Evolutionary conservation across 176 grass and related monocot genomes (phyloP), one percentile per base, ranked within the genome.

Genomic region (Hordeum marinum): DNA sequence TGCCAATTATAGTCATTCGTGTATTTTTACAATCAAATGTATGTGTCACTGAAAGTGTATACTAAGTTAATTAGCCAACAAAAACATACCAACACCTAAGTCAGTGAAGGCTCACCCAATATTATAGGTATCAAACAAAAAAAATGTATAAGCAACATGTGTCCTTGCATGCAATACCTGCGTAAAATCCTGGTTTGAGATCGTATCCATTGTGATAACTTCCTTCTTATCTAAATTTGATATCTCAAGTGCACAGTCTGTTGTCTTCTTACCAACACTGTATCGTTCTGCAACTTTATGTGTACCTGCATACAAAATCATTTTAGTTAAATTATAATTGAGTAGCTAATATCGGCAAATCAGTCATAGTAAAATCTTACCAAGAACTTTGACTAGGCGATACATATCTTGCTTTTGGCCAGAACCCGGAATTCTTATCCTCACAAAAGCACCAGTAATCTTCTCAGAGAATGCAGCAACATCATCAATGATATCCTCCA

Each of bases 361-460:
- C 68, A 42, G 18, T 62, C 18, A 75, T 29, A 41, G 24, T 18
- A 76, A 35, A 59, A 72, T 55, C 76, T 96, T 89, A 99, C 97
- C 97, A 86, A 96, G 58, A 86, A 99, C 86, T 96, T 94, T 92
- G 54, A 99, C 94, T 59, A 99, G 85, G 27, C 97, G 91, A 85
- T 99, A 99, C 88, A 99, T 99, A 73, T 99, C 97, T 91, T 96
- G 81, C 85, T 94, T 96, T 70, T 99, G 92, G 82, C 90, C 92
- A 64, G 90, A 79, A 82, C 87, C 87, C 79, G 86, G 61, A 79
- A 94, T 94, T 82, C 92, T 82, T 87, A 99, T 99, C 82, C 97
- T 92, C 73, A 96, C 97, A 91, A 99, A 99, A 80, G 92, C 67
- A 75, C 94, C 97, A 65, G 93, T 65, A 86, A 99, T 86, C 62